phyloP scores from a whole-genome alignment of 805 yeast species.

The Suhomyces sp. region DNA sequence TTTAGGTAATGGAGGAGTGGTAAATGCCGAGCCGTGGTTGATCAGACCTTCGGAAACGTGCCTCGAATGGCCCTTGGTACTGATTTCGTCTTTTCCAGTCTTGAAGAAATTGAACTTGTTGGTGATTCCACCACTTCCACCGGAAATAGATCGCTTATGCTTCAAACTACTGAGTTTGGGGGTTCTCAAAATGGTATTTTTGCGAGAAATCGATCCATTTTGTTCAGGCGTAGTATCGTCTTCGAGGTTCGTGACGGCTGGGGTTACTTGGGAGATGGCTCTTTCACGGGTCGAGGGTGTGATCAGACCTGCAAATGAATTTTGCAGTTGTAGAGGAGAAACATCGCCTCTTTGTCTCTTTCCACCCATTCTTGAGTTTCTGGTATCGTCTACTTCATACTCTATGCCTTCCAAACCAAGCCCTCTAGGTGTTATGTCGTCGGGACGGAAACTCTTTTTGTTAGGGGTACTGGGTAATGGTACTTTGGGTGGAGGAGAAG shows the following conservation, averaged over 20 bases:
- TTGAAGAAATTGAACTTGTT: slow-evolving; percentile 36
- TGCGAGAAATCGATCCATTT: slow-evolving; percentile 18
- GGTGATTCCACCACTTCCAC: slow-evolving; percentile 26
- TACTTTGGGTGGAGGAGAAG: slow-evolving; percentile 40
- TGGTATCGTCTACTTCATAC: slow-evolving; percentile 10
- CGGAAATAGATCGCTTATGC: slow-evolving; percentile 41
- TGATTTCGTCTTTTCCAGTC: slow-evolving; percentile 16
- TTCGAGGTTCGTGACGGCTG: slow-evolving; percentile 37
- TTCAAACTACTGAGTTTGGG: slow-evolving; percentile 31
- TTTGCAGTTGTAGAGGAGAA: slow-evolving; percentile 3
- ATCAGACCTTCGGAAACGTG: slow-evolving; percentile 39
- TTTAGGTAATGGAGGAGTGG: slow-evolving; percentile 46
- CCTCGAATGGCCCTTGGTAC: slow-evolving; percentile 32
- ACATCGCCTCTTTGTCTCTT: background rate
- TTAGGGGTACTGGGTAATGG: slow-evolving; percentile 31
- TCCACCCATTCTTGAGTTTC: background rate
- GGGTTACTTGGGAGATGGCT: slow-evolving; percentile 15
- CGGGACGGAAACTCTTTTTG: slow-evolving; percentile 8
- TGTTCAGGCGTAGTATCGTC: slow-evolving; percentile 9
- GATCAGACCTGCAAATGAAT: background rate
- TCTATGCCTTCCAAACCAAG: slow-evolving; percentile 39
- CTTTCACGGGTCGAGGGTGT: slow-evolving; percentile 6
- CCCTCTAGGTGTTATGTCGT: slow-evolving; percentile 29
- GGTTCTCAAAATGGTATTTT: slow-evolving; percentile 27
- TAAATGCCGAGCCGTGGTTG: slow-evolving; percentile 29